Evolutionary conservation across 2,329 filamentous ascomycete genomes (phyloP), one percentile per base, ranked within the genome.

Genomic region (Gremmenia infestans): DNA sequence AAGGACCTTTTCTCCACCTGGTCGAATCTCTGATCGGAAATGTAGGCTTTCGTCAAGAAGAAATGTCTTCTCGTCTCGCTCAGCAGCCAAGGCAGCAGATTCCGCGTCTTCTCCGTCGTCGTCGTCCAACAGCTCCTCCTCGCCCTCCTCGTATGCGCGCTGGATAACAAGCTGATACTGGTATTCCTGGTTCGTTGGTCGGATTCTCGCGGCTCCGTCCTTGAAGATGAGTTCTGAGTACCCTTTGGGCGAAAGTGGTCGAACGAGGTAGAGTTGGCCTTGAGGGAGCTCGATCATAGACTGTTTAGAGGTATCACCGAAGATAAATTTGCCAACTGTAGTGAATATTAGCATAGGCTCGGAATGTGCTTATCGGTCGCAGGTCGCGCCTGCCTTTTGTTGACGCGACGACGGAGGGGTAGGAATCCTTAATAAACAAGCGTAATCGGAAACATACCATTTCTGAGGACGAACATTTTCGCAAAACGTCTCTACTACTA

Each of bases 141-240:
- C 94, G 54, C 94, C 94, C 74, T 99, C 94, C 70, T 99, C 94
- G 78, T 96, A 99, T 57, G 93, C 93, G 58, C 94, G 85, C 72
- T 99, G 94, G 43, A 97, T 83, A 42, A 97, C 93, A 12, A 99
- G 89, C 72, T 99, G 94, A 72, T 97, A 99, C 68, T 99, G 92
- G 68, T 89, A 97, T 53, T 97, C 91, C 71, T 96, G 92, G 19
- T 89, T 92, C 15, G 94, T 97, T 61, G 90, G 86, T 62, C 95
- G 88, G 68, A 99, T 95, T 61, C 88, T 91, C 52, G 93, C 91
- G 48, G 91, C 89, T 40, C 91, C 88, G 84, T 99, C 94, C 73
- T 94, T 96, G 81, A 97, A 99, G 74, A 99, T 96, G 70, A 97
- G 91, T 74, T 99, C 94, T 1, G 93, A 97, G 72, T 97, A 97